Evolutionary conservation across 2,329 filamentous ascomycete genomes (phyloP).

Genomic region (Fusarium sp.): DNA sequence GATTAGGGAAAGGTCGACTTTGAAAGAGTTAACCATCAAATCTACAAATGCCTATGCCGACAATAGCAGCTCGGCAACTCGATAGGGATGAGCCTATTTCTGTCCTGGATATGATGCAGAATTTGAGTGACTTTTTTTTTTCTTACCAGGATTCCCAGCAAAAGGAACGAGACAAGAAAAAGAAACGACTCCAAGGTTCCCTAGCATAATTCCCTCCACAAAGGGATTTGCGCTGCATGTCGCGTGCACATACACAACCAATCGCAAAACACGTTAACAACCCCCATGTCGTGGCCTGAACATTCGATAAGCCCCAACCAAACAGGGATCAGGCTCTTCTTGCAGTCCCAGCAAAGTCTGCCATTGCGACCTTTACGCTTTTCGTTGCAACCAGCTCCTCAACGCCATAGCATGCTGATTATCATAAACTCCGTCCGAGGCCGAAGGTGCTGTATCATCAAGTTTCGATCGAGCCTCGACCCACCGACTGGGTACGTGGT

Average conservation of each 20-base stretch:
- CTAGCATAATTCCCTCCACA: slow-evolving; percentile 1
- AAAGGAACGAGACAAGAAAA: slow-evolving; percentile 17
- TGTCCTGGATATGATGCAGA: not conserved
- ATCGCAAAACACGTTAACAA: slow-evolving; percentile 15
- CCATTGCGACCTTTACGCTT: not conserved
- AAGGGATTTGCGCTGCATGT: slow-evolving; percentile 23
- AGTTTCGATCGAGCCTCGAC: not conserved
- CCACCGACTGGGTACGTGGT: slow-evolving; percentile 1
- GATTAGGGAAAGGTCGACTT: not conserved
- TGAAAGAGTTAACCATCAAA: not conserved
- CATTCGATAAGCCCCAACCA: slow-evolving; percentile 32
- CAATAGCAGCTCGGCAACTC: not conserved
- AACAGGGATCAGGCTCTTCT: slow-evolving; percentile 20
- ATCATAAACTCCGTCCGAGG: not conserved
- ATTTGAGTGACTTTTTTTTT: not conserved
- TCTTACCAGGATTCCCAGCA: not conserved
- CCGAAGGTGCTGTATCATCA: not conserved
- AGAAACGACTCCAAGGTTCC: slow-evolving; percentile 2
- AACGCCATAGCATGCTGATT: not conserved
- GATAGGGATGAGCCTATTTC: not conserved
- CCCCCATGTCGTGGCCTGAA: slow-evolving; percentile 28
- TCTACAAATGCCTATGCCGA: not conserved
- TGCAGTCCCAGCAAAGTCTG: slow-evolving; percentile 5
- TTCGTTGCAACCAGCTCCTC: not conserved
- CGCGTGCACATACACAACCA: slow-evolving; percentile 29